Evolutionary conservation across 805 yeast genomes (phyloP), one percentile per base, ranked within the genome.

Genomic region (Candida lessepsii): DNA sequence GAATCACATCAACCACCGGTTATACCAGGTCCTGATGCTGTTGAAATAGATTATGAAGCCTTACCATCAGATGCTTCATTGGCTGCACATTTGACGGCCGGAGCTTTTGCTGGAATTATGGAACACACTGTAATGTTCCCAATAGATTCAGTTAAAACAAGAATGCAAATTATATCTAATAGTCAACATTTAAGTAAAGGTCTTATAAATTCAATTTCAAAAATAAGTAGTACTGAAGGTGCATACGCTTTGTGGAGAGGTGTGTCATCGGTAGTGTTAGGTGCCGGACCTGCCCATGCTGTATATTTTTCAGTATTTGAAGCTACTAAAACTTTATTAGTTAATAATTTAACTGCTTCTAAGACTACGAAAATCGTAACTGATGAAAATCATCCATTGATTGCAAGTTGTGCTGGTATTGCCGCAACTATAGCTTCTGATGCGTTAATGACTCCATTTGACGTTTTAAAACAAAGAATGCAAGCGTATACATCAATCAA

Each of bases 201-300:
- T 15, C 75, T 91, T 29, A 67, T 87, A 19, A 70, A 76, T 31
- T 80, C 93, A 17, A 80, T 88, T 32, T 70, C 88, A 16, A 75
- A 75, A 51, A 89, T 93, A 42, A 74, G 86, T n/a, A 76, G 95
- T 11, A 72, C 83, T 13, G 98, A 91, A 61, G 99, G 99, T 2
- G 84, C 91, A 5, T 57, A 77, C 38, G 86, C 96, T 1, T 73
- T 93, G 20, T 91, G 97, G 96, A 75, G 95, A 56, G 99, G 99
- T 40, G 86, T 91, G 13, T 81, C 88, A 17, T 85, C 96, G 1
- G 95, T 93, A 44, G 81, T 89, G 2, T 58, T 91, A 46, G 99
- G 99, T 27, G 97, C 99, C n/a, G 99, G 99, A 5, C 99, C 99
- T 2, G 97, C 98, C 3, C 99, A 91, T 66, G 98, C 98, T 3